phyloP scores from a whole-genome alignment of 2,329 filamentous ascomycete species.

The Ceratocystis harringtonii region DNA sequence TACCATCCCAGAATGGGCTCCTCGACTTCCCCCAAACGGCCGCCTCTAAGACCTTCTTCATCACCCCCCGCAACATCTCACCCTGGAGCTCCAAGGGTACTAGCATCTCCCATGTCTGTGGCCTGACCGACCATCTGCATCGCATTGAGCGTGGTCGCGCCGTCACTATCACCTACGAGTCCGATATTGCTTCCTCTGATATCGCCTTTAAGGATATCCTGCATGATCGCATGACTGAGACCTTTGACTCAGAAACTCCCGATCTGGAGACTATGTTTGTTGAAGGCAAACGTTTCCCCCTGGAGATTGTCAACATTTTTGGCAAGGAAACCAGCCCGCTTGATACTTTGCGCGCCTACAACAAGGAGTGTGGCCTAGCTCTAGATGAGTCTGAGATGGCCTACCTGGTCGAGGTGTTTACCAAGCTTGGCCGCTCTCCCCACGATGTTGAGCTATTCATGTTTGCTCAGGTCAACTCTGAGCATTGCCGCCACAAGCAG shows the following conservation, averaged over 20 bases:
- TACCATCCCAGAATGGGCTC: conserved; percentile 13
- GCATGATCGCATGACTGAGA: conserved; percentile 93
- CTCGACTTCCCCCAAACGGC: conserved; percentile 13
- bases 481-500: conserved; percentile 75
- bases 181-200: conserved; percentile 23
- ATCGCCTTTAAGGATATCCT: conserved; percentile 54
- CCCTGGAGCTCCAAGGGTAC: conserved; percentile 97
- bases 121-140: conserved; percentile 51
- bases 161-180: conserved; percentile 51
- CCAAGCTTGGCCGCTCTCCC: conserved; percentile 38
- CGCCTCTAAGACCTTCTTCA: conserved; percentile 35
- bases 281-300: conserved; percentile 44
- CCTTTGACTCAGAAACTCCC: conserved; percentile 50
- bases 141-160: conserved; percentile 79
- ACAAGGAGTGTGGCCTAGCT: conserved; percentile 68
- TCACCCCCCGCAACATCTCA: conserved; percentile 74
- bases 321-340: conserved; percentile 49
- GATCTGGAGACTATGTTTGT: conserved; percentile 65
- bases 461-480: conserved; percentile 98
- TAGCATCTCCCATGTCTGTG: conserved; percentile 84
- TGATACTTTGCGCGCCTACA: conserved; percentile 65
- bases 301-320: conserved; percentile 64
- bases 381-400: conserved; percentile 82
- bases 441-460: conserved; percentile 93
- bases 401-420: conserved; percentile 60